A percentile compares a stretch with the other conserved stretches of the same genome.
phyloP scores from a whole-genome alignment of 106 monocot species.

The Phalaenopsis aphrodite region DNA sequence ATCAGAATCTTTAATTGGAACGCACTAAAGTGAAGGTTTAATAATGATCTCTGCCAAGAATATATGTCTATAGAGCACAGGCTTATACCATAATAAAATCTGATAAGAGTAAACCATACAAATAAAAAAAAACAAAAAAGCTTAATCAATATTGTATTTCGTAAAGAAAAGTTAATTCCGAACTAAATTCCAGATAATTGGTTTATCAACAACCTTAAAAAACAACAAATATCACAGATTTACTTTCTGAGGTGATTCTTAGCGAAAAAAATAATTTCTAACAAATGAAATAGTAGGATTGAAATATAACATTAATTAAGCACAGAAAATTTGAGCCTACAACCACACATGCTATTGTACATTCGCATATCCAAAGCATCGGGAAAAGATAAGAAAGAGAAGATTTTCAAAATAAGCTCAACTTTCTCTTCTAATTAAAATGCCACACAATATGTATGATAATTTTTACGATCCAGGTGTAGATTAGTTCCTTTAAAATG shows the following conservation, averaged over 20 bases:
- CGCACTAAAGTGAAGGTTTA: neutral
- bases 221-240: neutral
- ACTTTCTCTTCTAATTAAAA: neutral
- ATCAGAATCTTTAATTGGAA: neutral
- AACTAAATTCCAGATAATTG: neutral
- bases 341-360: neutral
- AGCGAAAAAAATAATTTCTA: too few species aligned
- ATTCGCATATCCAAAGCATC: neutral
- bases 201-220: neutral
- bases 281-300: too few species aligned
- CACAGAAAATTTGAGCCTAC: neutral
- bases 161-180: neutral
- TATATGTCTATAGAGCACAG: neutral
- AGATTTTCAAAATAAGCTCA: neutral
- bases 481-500: too few species aligned
- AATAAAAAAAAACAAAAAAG: neutral
- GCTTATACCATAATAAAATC: neutral
- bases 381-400: neutral
- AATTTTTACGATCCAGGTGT: too few species aligned
- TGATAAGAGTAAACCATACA: neutral
- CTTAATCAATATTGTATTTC: neutral
- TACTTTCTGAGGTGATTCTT: neutral
- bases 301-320: too few species aligned
- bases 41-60: neutral
- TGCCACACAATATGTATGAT: too few species aligned